Base-by-base conservation (phyloP, 2,329 filamentous ascomycete genomes). In the Fusarium bactridioides region DNA sequence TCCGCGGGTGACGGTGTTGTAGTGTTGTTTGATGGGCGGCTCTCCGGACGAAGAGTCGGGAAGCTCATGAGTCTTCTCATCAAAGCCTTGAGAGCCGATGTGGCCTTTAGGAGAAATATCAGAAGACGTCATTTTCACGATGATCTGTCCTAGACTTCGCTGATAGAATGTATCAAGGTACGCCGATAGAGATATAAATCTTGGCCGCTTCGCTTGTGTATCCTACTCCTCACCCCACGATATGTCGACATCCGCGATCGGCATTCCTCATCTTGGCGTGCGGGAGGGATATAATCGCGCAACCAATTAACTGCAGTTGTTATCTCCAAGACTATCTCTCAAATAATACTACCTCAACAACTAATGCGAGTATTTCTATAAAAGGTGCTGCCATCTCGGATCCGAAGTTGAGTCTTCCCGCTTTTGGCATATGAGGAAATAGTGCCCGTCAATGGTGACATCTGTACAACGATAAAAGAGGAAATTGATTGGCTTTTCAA, bases 121-220 rank as follows among this genome's bases (percentile, higher is more conserved):
- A 13, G 19, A 54, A 29, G 50, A 29, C 2, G 19, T 7, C 50
- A 54, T 54, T 40, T 27, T n/a, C 10, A 0, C 3, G 7, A 13
- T n/a, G 3, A n/a, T 40, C 23, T 3, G 10, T 5, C n/a, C 18
- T 6, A 1, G 9, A 0, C 2, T 50, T 15, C 3, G 1, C 10
- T 25, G 25, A 25, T 25, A 19, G 7, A 35, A 11, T 21, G 13
- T 18, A 13, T 38, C 19, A 27, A 8, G 19, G 19, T 10, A n/a
- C 1, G 0, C 0, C 3, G 0, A n/a, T 10, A 27, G 1, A 12
- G 13, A 12, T 53, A 38, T 53, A 53, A 38, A 2, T 18, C 5
- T 7, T n/a, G 18, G 18, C 7, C 3, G 1, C n/a, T 16, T 21
- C 2, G 3, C 31, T 21, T n/a, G 10, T 27, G 33, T 38, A 9